Evolutionary conservation across 257 asterid genomes (phyloP), one percentile per base, ranked within the genome.

Genomic region (Haberlea rhodopensis): DNA sequence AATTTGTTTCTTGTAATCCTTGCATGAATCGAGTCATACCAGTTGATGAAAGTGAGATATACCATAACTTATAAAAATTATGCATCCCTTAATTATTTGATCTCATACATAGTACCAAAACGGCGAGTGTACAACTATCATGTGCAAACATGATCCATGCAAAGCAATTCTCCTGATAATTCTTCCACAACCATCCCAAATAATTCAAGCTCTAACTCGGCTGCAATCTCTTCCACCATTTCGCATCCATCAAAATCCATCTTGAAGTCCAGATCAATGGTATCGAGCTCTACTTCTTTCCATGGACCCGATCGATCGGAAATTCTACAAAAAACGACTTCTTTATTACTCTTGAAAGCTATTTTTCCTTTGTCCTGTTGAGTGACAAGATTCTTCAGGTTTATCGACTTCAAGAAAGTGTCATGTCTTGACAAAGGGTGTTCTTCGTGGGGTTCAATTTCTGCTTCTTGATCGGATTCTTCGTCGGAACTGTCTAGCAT

Each of bases 401-500:
- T 84, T 0, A 75, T 24, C 1, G 87, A 75, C 65, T 79, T 53
- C 43, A 15, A 43, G 19, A 43, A 43, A 15, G 19, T 15, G 19
- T 43, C 49, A 63, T 51, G 57, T 32, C 57, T 15, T 9, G 73
- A 55, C 61, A 75, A 6, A 5, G 76, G 71, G 61, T 73, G 73
- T 7, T 73, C 77, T 0, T 27, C 63, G 0, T 69, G 69, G 2
- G 62, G 18, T 11, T 71, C 73, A 10, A 31, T 67, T 19, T 59
- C 80, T 40, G 67, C 5, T 43, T 43, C 65, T 5, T 32, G 65
- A 5, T 27, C 75, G 46, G 13, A 37, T 1, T 79, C 81, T 1
- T 78, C 86, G 23, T 79, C 84, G 6, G 85, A 78, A 63, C 72
- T 85, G 61, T 85, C 88, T 29, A 82, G 59, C 72, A 87, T 69